Conservation (phyloP, 352 stramenopile genomes). For the Plasmopara halstedii region DNA sequence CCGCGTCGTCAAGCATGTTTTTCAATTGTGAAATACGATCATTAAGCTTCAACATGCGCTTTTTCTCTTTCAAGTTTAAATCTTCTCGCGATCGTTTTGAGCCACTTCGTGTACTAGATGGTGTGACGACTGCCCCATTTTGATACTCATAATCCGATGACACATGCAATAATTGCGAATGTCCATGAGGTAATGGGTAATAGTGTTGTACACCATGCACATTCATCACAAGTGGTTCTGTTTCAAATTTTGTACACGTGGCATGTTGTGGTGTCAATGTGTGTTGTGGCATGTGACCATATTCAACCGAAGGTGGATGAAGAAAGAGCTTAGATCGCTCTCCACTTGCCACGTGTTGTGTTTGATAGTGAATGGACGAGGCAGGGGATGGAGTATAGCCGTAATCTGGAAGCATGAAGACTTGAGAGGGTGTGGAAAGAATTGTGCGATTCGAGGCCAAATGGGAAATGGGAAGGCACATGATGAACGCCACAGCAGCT, state of each 20-base stretch:
- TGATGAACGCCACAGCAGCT: neutral
- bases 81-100: constrained; percentile 69
- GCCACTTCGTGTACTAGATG: constrained; percentile 19
- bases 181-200: constrained; percentile 34
- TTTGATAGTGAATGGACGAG: constrained; percentile 24
- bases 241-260: constrained; percentile 30
- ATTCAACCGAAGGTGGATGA: constrained; percentile 27
- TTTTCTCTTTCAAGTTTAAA: constrained; percentile 83
- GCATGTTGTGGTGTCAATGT: constrained; percentile 21
- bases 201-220: constrained; percentile 32
- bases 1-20: constrained; percentile 48
- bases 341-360: constrained; percentile 36
- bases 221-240: constrained; percentile 59
- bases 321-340: constrained; percentile 53
- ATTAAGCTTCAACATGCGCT: constrained; percentile 87
- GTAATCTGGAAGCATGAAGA: constrained; percentile 40
- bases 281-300: constrained; percentile 35
- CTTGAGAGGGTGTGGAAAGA: neutral
- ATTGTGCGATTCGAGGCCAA: constrained; percentile 11
- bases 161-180: constrained; percentile 45
- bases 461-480: constrained; percentile 31
- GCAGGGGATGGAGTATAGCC: constrained; percentile 32
- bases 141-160: constrained; percentile 51
- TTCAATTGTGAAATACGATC: constrained; percentile 79
- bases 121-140: constrained; percentile 28